Conservation (phyloP, 352 stramenopile species). For the Globisporangium mamillatum region DNA sequence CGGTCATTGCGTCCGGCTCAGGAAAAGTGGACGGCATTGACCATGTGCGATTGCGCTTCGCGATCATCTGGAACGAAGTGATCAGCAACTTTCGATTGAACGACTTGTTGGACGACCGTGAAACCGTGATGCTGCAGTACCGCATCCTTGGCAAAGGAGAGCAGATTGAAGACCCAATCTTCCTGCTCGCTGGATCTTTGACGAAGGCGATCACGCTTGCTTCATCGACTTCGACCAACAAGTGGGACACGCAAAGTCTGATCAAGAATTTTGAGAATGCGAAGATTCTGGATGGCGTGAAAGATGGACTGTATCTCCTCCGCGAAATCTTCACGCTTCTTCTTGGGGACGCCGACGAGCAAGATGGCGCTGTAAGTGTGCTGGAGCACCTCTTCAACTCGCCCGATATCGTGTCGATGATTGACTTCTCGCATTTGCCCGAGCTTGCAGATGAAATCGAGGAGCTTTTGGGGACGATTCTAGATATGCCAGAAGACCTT, state of each 20-base stretch:
- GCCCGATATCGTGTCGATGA: constrained; percentile 46
- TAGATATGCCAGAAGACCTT: constrained; percentile 81
- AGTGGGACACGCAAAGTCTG: constrained; percentile 47
- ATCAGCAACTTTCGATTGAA: constrained; percentile 85
- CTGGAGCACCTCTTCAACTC: constrained; percentile 65
- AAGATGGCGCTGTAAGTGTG: constrained; percentile 42
- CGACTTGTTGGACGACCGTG: constrained; percentile 78
- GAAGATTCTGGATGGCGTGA: constrained; percentile 54
- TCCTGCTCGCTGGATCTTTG: constrained; percentile 72
- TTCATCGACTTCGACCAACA: constrained; percentile 43
- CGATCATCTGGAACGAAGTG: constrained; percentile 87
- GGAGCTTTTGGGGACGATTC: constrained; percentile 65
- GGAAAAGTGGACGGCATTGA: constrained; percentile 23
- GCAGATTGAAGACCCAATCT: constrained; percentile 76
- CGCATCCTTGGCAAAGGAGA: constrained; percentile 70
- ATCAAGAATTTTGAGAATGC: constrained; percentile 61
- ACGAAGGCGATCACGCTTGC: constrained; percentile 62
- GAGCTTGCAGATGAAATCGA: constrained; percentile 65
- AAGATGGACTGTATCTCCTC: constrained; percentile 54
- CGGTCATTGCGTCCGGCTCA: neutral
- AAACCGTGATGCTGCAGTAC: constrained; percentile 85
- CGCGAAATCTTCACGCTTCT: constrained; percentile 71
- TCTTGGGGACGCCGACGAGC: constrained; percentile 50
- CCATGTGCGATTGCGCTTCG: constrained; percentile 69
- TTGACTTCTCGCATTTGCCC: constrained; percentile 61